Evolutionary conservation across 805 yeast species (phyloP), one percentile per base, ranked within the genome.

Genomic region (Starmerella stigmatis): DNA sequence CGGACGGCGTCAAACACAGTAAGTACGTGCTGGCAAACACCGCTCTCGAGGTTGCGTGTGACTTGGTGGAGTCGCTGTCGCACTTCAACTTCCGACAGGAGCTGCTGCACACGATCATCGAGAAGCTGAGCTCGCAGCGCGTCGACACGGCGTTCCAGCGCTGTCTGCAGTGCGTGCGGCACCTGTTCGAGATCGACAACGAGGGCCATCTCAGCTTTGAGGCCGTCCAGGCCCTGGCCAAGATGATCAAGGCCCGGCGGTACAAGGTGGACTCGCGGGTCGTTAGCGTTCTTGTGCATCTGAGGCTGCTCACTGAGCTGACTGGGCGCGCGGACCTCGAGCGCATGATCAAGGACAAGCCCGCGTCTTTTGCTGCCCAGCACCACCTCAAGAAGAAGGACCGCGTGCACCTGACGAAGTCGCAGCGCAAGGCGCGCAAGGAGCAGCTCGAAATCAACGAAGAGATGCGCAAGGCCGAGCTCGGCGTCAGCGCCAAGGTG

Each of bases 371-470:
- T 7, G 54, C 35, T 28, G 44, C 54, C 6, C 68, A 64, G 31
- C 64, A 66, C 4, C 81, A 80, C 57, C 43, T 81, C 36, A 78
- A 75, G 60, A 89, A 88, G 69, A 85, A 86, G 62, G 94, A 92
- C 61, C 72, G 96, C 55, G 86, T 85, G 3, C 94, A 88, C 68
- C 65, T 89, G 41, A 79, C 94, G n/a, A 89, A 89, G 61, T 82
- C 82, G 63, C 89, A 89, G 64, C 73, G 83, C 56, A 92, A 92
- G 58, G 81, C 77, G 16, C 74, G 94, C 51, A 88, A 88, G 61
- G 97, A 89, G 60, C 70, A 81, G 57, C 83, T 81, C 56, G 77
- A 72, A 53, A 89, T 92, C 48, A 97, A 89, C 50, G 85, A 83
- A 58, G 98, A 92, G 64, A 70, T 86, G 76, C 72, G 79, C 53